phyloP scores from a whole-genome alignment of 2,329 filamentous ascomycete species.

The Neopestalotiopsis sp. region DNA sequence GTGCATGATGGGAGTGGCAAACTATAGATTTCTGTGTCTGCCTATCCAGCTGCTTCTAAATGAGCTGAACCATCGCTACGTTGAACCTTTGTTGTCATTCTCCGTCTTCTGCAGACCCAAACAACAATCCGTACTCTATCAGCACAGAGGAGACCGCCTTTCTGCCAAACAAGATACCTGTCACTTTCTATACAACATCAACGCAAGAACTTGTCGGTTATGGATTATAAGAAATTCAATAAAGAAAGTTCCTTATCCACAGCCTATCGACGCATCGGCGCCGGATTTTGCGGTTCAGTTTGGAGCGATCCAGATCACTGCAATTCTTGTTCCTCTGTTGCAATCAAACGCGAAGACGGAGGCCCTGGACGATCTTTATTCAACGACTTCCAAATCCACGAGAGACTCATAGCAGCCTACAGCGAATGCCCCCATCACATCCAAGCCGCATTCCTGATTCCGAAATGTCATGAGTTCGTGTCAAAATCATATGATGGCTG shows the following conservation, averaged over 20 bases:
- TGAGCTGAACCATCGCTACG: too few relatives aligned
- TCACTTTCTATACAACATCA: not conserved
- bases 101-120: too few relatives aligned
- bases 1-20: too few relatives aligned
- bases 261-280: not conserved
- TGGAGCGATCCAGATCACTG: not conserved
- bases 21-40: too few relatives aligned
- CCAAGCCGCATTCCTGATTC: not conserved
- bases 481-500: not conserved
- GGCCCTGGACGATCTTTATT: not conserved
- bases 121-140: too few relatives aligned
- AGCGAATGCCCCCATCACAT: not conserved
- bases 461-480: not conserved
- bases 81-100: too few relatives aligned
- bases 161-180: not conserved
- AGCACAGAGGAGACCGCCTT: not conserved
- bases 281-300: slow-evolving; percentile 1
- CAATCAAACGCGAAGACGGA: slow-evolving; percentile 9
- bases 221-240: not conserved
- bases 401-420: not conserved
- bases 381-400: slow-evolving; percentile 1
- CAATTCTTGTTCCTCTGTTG: not conserved
- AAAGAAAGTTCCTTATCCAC: not conserved
- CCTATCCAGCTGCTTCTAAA: too few relatives aligned
- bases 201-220: not conserved